phyloP scores from a whole-genome alignment of 2,329 filamentous ascomycete genomes.

The Aspergillus japonicus region DNA sequence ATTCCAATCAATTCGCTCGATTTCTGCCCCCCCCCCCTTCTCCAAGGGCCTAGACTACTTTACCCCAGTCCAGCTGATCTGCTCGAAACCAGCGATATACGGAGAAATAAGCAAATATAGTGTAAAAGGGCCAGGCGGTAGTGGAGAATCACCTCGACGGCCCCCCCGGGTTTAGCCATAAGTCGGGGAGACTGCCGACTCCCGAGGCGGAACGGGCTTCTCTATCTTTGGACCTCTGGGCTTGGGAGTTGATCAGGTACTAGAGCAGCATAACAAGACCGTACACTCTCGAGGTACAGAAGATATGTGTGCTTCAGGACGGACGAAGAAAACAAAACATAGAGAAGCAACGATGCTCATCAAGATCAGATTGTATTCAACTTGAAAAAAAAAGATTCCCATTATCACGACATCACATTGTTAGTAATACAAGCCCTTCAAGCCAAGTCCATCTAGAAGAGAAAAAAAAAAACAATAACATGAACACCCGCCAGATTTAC shows the following conservation, averaged over 20 bases:
- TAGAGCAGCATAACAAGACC: too few species aligned
- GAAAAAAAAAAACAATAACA: background rate
- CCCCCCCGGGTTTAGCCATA: background rate
- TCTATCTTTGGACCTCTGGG: background rate
- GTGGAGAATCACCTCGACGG: background rate
- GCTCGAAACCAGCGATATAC: too few species aligned
- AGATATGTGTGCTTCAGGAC: too few species aligned
- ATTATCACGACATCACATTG: background rate
- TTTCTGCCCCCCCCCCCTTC: constrained; percentile 10
- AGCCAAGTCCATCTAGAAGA: background rate
- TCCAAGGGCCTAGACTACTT: constrained; percentile 11
- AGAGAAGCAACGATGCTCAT: too few species aligned
- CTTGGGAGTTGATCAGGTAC: too few species aligned
- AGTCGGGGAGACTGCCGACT: background rate
- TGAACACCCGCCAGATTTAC: background rate
- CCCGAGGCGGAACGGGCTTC: background rate
- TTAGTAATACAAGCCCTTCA: background rate
- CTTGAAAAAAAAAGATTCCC: background rate
- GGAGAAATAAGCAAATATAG: background rate
- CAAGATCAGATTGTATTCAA: background rate
- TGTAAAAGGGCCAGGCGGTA: background rate
- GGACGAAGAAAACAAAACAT: too few species aligned
- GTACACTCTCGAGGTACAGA: too few species aligned
- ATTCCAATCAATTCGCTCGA: constrained; percentile 18
- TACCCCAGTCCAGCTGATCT: constrained; percentile 13